Evolutionary conservation across 1,139 yeast species (phyloP).

Genomic region (Kluyveromyces sp.): DNA sequence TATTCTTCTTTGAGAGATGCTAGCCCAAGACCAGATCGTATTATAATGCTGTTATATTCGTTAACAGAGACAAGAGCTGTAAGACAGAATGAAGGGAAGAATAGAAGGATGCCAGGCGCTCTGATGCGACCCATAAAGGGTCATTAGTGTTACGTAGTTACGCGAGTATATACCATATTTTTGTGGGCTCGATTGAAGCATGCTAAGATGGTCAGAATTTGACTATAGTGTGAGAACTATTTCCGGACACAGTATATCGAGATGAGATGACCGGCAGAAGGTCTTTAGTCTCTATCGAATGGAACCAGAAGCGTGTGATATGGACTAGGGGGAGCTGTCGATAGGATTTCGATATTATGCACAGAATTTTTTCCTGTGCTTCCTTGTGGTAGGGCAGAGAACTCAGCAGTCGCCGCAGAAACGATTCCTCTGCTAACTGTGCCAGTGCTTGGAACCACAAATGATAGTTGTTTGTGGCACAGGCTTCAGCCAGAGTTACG

Average conservation of each 20-base stretch:
- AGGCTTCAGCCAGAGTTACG: not conserved
- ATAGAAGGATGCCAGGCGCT: too few relatives aligned
- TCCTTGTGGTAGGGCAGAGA: slow-evolving; percentile 10
- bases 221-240: not conserved
- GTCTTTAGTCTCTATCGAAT: not conserved
- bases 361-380: slow-evolving; percentile 10
- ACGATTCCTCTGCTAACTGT: slow-evolving; percentile 2
- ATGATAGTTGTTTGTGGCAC: slow-evolving; percentile 1
- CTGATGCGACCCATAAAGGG: not conserved
- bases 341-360: slow-evolving; percentile 10
- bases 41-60: too few relatives aligned
- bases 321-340: slow-evolving; percentile 14
- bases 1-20: too few relatives aligned
- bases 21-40: too few relatives aligned
- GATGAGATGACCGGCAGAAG: not conserved
- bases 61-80: not conserved
- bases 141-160: not conserved
- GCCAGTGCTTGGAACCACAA: slow-evolving; percentile 14
- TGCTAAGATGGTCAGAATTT: not conserved
- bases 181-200: not conserved
- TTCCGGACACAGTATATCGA: not conserved
- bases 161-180: not conserved
- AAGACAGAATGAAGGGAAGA: not conserved
- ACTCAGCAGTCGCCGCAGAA: slow-evolving; percentile 10
- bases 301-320: slow-evolving; percentile 7